Conservation (phyloP, 1,139 yeast genomes). For the Torulaspora pretoriensis region DNA sequence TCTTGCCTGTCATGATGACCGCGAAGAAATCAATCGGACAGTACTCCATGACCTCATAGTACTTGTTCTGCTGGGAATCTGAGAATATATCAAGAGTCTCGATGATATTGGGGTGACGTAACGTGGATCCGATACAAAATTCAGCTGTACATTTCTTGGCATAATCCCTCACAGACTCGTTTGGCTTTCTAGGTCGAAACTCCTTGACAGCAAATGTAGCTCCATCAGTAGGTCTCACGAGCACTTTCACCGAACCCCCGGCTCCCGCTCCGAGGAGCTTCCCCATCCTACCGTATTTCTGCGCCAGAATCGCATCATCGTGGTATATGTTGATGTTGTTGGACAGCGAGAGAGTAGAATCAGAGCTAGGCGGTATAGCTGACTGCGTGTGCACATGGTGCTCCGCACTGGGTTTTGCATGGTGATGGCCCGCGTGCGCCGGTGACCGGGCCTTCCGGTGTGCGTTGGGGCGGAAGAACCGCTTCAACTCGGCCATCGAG, state of each 20-base stretch:
- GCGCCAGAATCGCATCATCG: constrained; percentile 63
- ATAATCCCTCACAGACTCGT: constrained; percentile 84
- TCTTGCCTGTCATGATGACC: constrained; percentile 93
- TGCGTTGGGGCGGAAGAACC: constrained; percentile 49
- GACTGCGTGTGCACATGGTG: constrained; percentile 35
- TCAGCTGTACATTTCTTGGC: constrained; percentile 96
- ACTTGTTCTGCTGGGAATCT: constrained; percentile 74
- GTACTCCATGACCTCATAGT: constrained; percentile 95
- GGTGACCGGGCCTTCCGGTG: constrained; percentile 23
- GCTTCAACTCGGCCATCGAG: constrained; percentile 72
- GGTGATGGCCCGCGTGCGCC: constrained; percentile 15
- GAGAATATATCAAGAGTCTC: constrained; percentile 78
- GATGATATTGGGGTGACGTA: constrained; percentile 89
- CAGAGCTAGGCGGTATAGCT: constrained; percentile 37
- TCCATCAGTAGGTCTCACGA: constrained; percentile 74
- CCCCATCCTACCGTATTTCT: constrained; percentile 86
- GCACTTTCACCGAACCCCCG: constrained; percentile 90
- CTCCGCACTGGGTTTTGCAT: constrained; percentile 18
- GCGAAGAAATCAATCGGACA: constrained; percentile 96
- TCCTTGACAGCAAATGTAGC: constrained; percentile 95
- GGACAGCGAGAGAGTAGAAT: constrained; percentile 35
- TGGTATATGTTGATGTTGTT: constrained; percentile 42
- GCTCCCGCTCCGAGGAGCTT: constrained; percentile 95
- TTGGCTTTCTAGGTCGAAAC: constrained; percentile 78
- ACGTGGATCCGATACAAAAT: constrained; percentile 92